Evolutionary conservation across 2,329 filamentous ascomycete species (phyloP), one percentile per base, ranked within the genome.

Genomic region (Fusarium sp.): DNA sequence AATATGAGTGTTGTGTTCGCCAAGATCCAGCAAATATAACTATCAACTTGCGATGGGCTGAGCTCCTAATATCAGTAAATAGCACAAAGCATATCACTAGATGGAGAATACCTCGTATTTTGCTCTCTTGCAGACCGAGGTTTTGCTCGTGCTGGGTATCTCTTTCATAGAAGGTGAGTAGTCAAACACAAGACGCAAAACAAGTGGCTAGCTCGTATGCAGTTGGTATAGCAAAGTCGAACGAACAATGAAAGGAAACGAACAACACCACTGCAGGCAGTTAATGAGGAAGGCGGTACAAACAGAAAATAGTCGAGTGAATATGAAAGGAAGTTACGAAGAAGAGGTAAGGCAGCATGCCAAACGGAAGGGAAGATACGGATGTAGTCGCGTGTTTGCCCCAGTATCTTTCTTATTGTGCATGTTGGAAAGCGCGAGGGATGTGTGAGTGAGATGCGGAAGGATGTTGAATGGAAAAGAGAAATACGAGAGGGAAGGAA

Each of bases 381-480:
- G 56, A 57, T 53, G 33, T 29, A 58, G 64, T 56, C 37, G 52
- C 56, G 58, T 61, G 45, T 62, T 67, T 71, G 56, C 62, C 43
- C 21, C 42, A 56, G 25, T 48, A 50, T 52, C 61, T 48, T 50
- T 53, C 55, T 69, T 42, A 50, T 48, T 69, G 62, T 29, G 46
- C 66, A 69, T 70, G 55, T 52, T 58, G 63, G 53, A 58, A 67
- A 54, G 42, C 62, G 52, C 52, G 48, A 59, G n/a, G 49, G 47
- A 54, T 51, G 42, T 49, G 55, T 36, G 56, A 25, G 45, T n/a
- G 54, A 53, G 23, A 18, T n/a, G 31, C 36, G 21, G 56, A 45
- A 33, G 37, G 42, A 41, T 52, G 36, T 15, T 17, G 10, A 25
- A 25, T 25, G 27, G 11, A 59, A n/a, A 27, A 35, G 31, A 9